A percentile compares a stretch with the other conserved stretches of the same genome.
Conservation (phyloP, 768 basidiomycete genomes). For the Rhodocollybia butyracea region DNA sequence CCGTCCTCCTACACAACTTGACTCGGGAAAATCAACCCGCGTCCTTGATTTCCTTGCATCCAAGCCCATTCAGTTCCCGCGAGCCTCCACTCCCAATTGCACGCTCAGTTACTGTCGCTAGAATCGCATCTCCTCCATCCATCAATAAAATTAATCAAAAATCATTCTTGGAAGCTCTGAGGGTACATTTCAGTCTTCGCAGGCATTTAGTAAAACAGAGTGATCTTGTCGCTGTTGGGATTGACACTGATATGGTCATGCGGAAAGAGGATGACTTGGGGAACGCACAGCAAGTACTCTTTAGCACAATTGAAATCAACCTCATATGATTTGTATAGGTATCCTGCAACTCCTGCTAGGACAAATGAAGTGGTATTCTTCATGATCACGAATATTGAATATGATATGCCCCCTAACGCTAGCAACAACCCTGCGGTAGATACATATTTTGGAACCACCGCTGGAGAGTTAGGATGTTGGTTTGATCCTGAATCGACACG, state of each 20-base stretch:
- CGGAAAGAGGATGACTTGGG: constrained; percentile 11
- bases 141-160: constrained; percentile 62
- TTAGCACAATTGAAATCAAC: neutral
- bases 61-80: constrained; percentile 60
- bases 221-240: constrained; percentile 64
- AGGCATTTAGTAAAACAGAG: constrained; percentile 66
- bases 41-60: constrained; percentile 33
- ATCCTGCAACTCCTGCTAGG: constrained; percentile 19
- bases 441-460: constrained; percentile 49
- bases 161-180: constrained; percentile 59
- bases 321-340: neutral
- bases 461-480: constrained; percentile 82
- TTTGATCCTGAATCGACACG: constrained; percentile 71
- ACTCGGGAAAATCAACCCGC: constrained; percentile 21
- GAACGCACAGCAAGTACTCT: constrained; percentile 17
- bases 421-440: constrained; percentile 25
- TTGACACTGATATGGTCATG: constrained; percentile 49
- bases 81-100: constrained; percentile 67
- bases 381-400: constrained; percentile 72
- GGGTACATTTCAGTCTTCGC: constrained; percentile 51
- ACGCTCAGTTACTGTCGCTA: constrained; percentile 65
- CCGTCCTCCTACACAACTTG: constrained; percentile 54
- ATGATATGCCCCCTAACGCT: constrained; percentile 44
- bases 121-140: constrained; percentile 75
- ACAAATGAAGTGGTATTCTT: constrained; percentile 66